Base-by-base conservation (phyloP, 345 rosid genomes). In the Trapa bicornis region DNA sequence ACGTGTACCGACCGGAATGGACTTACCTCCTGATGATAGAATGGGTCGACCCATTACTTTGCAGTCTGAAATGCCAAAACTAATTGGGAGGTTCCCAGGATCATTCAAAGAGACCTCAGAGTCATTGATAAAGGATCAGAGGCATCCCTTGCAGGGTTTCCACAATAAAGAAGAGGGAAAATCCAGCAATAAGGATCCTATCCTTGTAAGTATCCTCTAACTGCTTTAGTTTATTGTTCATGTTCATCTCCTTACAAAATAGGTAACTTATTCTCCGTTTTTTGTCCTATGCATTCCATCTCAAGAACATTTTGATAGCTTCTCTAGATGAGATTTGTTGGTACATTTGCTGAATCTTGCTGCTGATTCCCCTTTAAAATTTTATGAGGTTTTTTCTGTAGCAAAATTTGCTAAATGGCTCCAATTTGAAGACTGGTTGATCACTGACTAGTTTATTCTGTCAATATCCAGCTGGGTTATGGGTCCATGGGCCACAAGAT, bases 401-500 rank as follows among this genome's bases (percentile, higher is more conserved):
- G 17, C 48, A 5, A 47, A 37, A 32, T 42, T 38, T 61, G 48
- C 48, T 11, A 45, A 22, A 45, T 5, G 48, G 48, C 13, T 45
- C 13, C 48, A 45, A 7, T 3, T 64, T 5, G 10, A 22, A 64
- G 32, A 0, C 16, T 38, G 29, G 47, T 64, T 0, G 43, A 10
- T 43, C 12, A 6, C 32, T 64, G 60, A 54, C 0, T 45, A 11
- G 4, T 41, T 32, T 13, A 64, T 37, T 35, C 3, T 64, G 48
- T 64, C 22, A 11, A 38, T n/a, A 52, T 73, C 65, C 80, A 94
- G 96, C 76, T 88, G 71, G 95, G 92, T 17, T 86, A 91, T 61
- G 97, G 99, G 52, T 91, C 99, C 60, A 91, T 84, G 84, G 97
- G 89, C 52, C 89, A 80, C 71, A 94, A 88, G 78, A 91, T 87